A percentile compares a stretch with the other conserved stretches of the same genome.
phyloP scores from a whole-genome alignment of 768 basidiomycete species.

The Leccinum olivaceopallidum region DNA sequence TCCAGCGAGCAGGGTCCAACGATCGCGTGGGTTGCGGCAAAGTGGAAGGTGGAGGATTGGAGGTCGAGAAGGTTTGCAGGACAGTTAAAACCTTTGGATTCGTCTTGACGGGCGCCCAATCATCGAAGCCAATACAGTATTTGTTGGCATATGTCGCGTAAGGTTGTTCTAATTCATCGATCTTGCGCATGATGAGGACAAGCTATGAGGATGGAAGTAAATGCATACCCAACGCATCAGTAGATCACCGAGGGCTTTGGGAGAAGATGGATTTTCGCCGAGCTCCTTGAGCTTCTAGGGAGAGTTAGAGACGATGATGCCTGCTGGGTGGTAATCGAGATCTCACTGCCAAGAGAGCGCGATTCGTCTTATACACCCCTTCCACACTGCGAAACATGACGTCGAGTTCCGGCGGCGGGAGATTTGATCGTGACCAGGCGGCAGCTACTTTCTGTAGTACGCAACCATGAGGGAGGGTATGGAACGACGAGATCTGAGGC shows the following conservation, averaged over 20 bases:
- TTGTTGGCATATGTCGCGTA: slow-evolving; percentile 80
- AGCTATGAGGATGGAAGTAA: slow-evolving; percentile 8
- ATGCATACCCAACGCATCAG: slow-evolving; percentile 93
- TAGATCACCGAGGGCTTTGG: slow-evolving; percentile 92
- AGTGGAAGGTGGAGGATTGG: slow-evolving; percentile 57
- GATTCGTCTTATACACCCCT: slow-evolving; percentile 89
- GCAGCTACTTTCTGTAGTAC: slow-evolving; percentile 84
- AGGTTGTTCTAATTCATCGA: slow-evolving; percentile 86
- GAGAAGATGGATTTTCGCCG: slow-evolving; percentile 87
- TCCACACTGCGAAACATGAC: slow-evolving; percentile 94
- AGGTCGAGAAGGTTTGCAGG: slow-evolving; percentile 65
- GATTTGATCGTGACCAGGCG: slow-evolving; percentile 96
- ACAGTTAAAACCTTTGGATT: slow-evolving; percentile 72
- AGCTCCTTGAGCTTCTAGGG: slow-evolving; percentile 90
- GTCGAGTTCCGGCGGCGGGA: slow-evolving; percentile 91
- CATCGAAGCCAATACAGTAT: slow-evolving; percentile 77
- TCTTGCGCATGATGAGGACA: slow-evolving; percentile 47
- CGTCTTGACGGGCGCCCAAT: slow-evolving; percentile 74
- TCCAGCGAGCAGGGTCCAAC: slow-evolving; percentile 58
- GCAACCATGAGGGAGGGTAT: slow-evolving; percentile 13
- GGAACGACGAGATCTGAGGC: slow-evolving; percentile 1
- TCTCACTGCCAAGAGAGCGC: slow-evolving; percentile 68
- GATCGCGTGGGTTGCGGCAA: slow-evolving; percentile 35
- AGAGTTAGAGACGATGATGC: slow-evolving; percentile 14
- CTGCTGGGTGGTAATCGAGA: neutral